Base-by-base conservation (phyloP, 805 yeast species). In the Candida succiphila region DNA sequence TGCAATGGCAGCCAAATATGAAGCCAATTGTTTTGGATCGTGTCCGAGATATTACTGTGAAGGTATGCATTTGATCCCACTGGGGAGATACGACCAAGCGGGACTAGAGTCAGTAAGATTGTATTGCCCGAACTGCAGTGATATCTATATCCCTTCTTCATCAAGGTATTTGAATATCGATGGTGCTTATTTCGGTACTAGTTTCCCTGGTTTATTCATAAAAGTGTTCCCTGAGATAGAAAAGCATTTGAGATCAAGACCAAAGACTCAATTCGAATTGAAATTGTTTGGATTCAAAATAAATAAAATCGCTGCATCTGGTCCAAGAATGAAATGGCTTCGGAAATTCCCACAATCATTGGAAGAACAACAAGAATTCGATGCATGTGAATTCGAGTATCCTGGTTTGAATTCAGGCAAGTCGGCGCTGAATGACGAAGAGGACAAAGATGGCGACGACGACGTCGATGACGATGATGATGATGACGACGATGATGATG, bases 271-370 rank as follows among this genome's bases (percentile, higher is more conserved):
- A 38, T 79, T 69, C 52, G 81, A 83, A 32, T 69, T 87, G 49
- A 83, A 78, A 52, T 67, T 88, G 30, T 92, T 84, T 60, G 98
- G 98, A 1, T 92, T 92, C 64, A 73, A 72, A 44, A 67, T 92
- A 20, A 74, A 81, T 47, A 89, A 84, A 51, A 51, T 61, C 35
- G 79, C 94, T 29, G 61, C 69, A 21, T 69, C 82, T 31, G 98
- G 98, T 0, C 88, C 94, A n/a, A 71, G 97, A 45, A 92, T 92
- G 97, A 72, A 70, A 48, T 92, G 98, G 98, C 66, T 89, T 40
- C 73, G 97, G 46, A 77, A 75, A 53, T 65, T 71, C 42, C 97
- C 97, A 4, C 60, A 61, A 29, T 68, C 75, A 3, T 67, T 60
- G 15, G 73, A 64, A 28, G 88, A 82, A 47, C 56, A 70, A 44